These are phyloP conservation scores for Solanum chacoense DNA, from an alignment of 305 asterid species.

Conservation along the genomic window DNA sequence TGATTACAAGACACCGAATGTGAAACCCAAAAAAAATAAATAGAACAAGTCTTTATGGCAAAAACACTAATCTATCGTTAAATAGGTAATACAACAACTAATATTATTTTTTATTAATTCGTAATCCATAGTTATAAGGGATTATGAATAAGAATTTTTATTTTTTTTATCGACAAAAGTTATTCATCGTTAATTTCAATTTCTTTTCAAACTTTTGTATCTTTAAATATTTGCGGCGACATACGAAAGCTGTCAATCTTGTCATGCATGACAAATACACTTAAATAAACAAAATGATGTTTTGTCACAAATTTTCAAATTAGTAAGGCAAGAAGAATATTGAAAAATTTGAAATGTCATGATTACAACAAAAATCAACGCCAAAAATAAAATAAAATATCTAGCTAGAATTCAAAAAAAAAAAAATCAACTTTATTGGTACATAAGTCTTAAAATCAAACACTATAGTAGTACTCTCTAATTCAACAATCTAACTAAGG, in stretches of 20 bases:
- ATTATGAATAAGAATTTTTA: background rate
- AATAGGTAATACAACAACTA: background rate
- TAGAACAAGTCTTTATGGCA: background rate
- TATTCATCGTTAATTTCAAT: background rate
- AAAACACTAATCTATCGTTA: background rate
- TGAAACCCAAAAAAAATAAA: too few relatives aligned
- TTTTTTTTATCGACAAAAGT: too few relatives aligned
- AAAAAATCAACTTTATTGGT: background rate
- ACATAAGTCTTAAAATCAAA: background rate
- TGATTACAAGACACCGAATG: too few relatives aligned
- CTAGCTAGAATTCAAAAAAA: background rate
- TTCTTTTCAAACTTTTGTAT: background rate
- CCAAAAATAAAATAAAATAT: background rate
- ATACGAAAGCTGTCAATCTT: background rate
- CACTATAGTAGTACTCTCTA: background rate
- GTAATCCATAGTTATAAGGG: background rate
- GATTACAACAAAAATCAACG: background rate
- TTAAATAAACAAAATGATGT: background rate
- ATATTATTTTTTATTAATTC: too few relatives aligned
- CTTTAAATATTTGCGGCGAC: background rate
- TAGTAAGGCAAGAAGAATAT: background rate
- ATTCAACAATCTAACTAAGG: constrained; percentile 35
- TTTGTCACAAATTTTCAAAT: background rate
- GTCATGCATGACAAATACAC: background rate
- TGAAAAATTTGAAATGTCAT: background rate